Percentiles rank a stretch among this genome's conserved stretches.
Conservation (phyloP, 2,329 filamentous ascomycete genomes). For the Magnaporthiopsis incrustans region DNA sequence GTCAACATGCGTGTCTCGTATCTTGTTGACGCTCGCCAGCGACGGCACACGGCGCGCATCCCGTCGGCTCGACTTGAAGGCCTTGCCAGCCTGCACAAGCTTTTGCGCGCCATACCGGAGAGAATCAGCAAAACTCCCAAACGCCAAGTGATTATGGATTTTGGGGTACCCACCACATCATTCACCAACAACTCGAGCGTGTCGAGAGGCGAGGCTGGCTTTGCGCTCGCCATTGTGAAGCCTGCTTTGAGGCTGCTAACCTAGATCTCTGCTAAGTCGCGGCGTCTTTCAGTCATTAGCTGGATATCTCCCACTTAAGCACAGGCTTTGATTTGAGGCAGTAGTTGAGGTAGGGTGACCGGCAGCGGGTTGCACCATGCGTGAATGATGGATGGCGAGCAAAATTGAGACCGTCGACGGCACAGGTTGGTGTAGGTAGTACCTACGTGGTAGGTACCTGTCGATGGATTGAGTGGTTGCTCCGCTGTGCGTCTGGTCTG, state of each 20-base stretch:
- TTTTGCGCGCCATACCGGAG: constrained; percentile 18
- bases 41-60: constrained; percentile 24
- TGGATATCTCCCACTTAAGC: too few relatives aligned
- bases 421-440: too few relatives aligned
- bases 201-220: constrained; percentile 33
- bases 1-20: constrained; percentile 36
- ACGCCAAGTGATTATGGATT: background rate
- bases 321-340: too few relatives aligned
- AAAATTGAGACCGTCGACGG: too few relatives aligned
- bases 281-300: too few relatives aligned
- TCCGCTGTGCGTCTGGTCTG: too few relatives aligned
- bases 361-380: too few relatives aligned
- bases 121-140: background rate
- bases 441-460: too few relatives aligned
- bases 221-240: constrained; percentile 22
- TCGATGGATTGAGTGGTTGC: too few relatives aligned
- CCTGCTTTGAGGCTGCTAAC: background rate
- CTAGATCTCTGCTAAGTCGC: background rate
- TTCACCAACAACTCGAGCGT: constrained; percentile 46
- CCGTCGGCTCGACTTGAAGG: constrained; percentile 41
- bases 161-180: constrained; percentile 38
- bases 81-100: constrained; percentile 53
- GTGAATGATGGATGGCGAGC: too few relatives aligned
- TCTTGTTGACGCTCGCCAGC: constrained; percentile 29
- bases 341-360: too few relatives aligned